Percentiles rank a stretch among this genome's conserved stretches.
Conservation (phyloP, 352 stramenopile genomes). For the Phytophthora podocarpi region DNA sequence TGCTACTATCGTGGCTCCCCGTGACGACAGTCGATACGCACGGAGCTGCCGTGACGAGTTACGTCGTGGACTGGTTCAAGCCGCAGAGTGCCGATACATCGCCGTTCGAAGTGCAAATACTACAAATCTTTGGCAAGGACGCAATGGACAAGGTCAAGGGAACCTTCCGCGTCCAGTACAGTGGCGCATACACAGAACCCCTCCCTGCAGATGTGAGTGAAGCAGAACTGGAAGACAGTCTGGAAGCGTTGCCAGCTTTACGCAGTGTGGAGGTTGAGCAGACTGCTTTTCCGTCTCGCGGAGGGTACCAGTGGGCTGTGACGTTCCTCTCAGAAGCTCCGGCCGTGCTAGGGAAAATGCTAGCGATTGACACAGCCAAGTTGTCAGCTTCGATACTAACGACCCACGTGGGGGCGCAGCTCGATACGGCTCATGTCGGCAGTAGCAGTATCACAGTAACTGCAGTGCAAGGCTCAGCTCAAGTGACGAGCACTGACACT, state of each 20-base stretch:
- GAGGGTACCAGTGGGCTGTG: slow-evolving; percentile 79
- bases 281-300: slow-evolving; percentile 35
- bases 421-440: slow-evolving; percentile 58
- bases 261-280: slow-evolving; percentile 83
- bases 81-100: slow-evolving; percentile 33
- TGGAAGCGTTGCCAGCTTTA: slow-evolving; percentile 61
- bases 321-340: slow-evolving; percentile 74
- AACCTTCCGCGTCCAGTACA: slow-evolving; percentile 80
- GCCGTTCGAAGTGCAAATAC: slow-evolving; percentile 65
- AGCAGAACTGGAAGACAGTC: slow-evolving; percentile 57
- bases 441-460: slow-evolving; percentile 37
- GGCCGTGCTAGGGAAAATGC: slow-evolving; percentile 38
- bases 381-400: slow-evolving; percentile 38
- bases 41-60: slow-evolving; percentile 61
- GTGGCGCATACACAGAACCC: slow-evolving; percentile 47
- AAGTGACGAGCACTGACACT: slow-evolving; percentile 49
- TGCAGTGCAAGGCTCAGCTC: slow-evolving; percentile 33
- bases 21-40: slow-evolving; percentile 31
- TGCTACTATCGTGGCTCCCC: slow-evolving; percentile 66
- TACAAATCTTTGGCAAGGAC: slow-evolving; percentile 63
- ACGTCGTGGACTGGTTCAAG: slow-evolving; percentile 80
- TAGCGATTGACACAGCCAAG: slow-evolving; percentile 48
- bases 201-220: slow-evolving; percentile 65
- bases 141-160: slow-evolving; percentile 54
- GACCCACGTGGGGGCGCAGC: slow-evolving; percentile 42